Base-by-base conservation (phyloP, 495 filamentous ascomycete genomes). In the Rusavskia elegans region DNA sequence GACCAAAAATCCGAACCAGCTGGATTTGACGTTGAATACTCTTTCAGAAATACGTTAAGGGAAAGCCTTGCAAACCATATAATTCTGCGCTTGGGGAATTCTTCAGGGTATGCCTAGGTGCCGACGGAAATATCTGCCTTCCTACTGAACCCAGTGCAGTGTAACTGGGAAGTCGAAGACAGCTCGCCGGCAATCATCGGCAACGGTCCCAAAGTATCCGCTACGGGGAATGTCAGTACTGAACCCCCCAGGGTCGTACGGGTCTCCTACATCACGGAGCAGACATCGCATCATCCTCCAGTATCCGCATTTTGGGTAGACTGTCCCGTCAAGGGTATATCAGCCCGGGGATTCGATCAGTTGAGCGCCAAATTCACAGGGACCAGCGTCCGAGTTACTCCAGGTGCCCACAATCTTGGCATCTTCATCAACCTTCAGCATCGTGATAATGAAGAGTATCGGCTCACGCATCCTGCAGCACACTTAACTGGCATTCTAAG, bases 21-120 rank as follows among this genome's bases (percentile, higher is more conserved):
- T 13, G 20, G 14, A 13, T 19, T 48, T 13, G 17, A 23, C 29
- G 41, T 3, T 45, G 29, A n/a, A 39, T 60, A 27, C 48, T 58
- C 51, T 63, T 38, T 53, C 61, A 84, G 75, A 98, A 97, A 79
- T 98, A 95, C 60, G 87, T 95, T 58, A 97, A 97, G 66, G 90
- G 92, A 44, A 95, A 89, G 70, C 92, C 92, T 10, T 95, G 88
- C 78, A 98, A 98, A 66, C 92, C 92, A 7, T 98, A 98, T 68
- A 98, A 98, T 65, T 95, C 89, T 37, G 86, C 87, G 8, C 66
- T 98, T 39, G 92, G 92, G n/a, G 92, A 98, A 68, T 97, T 96
- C 68, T 98, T 98, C 68, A 75, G 92, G 68, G 85, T 88, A 72
- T 61, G 77, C 40, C 20, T 30, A 45, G 44, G 3, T 41, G 30